Percentiles rank a stretch among this genome's conserved stretches.
phyloP scores from a whole-genome alignment of 371 early-diverging fungal genomes.

The Apophysomyces variabilis region DNA sequence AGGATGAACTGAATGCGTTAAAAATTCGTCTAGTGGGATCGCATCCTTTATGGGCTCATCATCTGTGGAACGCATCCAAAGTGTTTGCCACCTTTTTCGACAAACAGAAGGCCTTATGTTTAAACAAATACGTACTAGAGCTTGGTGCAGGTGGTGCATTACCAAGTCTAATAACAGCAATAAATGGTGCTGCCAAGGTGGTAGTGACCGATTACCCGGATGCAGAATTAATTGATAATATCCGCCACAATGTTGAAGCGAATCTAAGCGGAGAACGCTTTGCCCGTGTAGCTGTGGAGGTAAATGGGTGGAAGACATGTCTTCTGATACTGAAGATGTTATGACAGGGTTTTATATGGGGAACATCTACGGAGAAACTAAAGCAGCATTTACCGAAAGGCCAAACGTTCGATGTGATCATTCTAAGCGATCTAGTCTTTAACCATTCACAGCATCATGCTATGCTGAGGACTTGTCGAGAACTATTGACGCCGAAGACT shows the following conservation, averaged over 20 bases:
- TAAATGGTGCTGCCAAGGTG: conserved; percentile 77
- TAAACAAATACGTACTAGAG: conserved; percentile 78
- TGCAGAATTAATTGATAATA: conserved; percentile 76
- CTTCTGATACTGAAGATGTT: neutral
- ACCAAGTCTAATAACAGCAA: conserved; percentile 79
- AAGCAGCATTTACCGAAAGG: conserved; percentile 34
- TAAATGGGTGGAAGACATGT: conserved; percentile 13
- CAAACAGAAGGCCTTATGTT: conserved; percentile 55
- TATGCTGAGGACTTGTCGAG: conserved; percentile 69
- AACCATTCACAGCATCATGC: conserved; percentile 85
- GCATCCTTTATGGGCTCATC: conserved; percentile 90
- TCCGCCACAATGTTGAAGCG: conserved; percentile 65
- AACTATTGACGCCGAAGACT: conserved; percentile 61
- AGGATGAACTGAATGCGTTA: conserved; percentile 28
- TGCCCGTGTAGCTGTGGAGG: conserved; percentile 26
- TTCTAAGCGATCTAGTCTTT: conserved; percentile 90
- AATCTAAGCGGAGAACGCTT: conserved; percentile 36
- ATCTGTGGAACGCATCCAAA: conserved; percentile 92
- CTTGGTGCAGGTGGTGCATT: conserved; percentile 92
- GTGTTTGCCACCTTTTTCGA: conserved; percentile 83
- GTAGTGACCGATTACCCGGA: conserved; percentile 94
- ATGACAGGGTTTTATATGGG: conserved; percentile 84
- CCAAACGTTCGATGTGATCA: conserved; percentile 76
- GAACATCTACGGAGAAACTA: conserved; percentile 64
- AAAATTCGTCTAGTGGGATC: conserved; percentile 73